A percentile compares a stretch with the other conserved stretches of the same genome.
Conservation (phyloP, 768 basidiomycete species). For the Leucocoprinus birnbaumii region DNA sequence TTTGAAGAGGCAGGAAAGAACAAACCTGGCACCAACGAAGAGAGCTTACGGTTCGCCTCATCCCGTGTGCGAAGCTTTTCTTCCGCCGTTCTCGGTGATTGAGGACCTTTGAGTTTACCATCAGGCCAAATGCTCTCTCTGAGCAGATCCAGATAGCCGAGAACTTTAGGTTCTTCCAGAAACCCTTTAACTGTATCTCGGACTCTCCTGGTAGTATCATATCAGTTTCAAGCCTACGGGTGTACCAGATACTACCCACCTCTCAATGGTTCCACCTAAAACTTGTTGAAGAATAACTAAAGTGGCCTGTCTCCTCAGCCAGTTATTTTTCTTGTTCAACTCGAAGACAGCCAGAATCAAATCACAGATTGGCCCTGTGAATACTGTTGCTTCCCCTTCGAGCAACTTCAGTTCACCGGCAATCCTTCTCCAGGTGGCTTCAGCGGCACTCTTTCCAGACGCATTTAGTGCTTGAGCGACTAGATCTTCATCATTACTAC, state of each 20-base stretch:
- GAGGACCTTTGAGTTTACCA: conserved; percentile 65
- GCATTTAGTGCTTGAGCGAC: conserved; percentile 77
- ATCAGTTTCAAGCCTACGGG: conserved; percentile 12
- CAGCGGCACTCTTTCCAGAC: conserved; percentile 60
- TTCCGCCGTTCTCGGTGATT: conserved; percentile 67
- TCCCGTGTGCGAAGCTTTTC: conserved; percentile 81
- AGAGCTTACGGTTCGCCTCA: conserved; percentile 88
- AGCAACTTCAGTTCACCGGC: conserved; percentile 77
- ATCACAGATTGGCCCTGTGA: conserved; percentile 94
- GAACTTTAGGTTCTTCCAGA: conserved; percentile 66
- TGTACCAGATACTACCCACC: conserved; percentile 45
- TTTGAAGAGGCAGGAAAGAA: background rate
- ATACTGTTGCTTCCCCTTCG: conserved; percentile 85
- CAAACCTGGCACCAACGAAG: conserved; percentile 87
- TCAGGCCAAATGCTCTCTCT: conserved; percentile 82
- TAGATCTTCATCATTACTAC: conserved; percentile 79
- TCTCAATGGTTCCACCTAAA: conserved; percentile 92
- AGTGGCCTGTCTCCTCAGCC: conserved; percentile 93
- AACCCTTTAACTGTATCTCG: conserved; percentile 70
- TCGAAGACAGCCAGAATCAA: conserved; percentile 92
- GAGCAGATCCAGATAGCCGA: conserved; percentile 63
- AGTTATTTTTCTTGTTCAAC: conserved; percentile 93
- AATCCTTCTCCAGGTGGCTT: conserved; percentile 70
- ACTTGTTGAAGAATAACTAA: conserved; percentile 96
- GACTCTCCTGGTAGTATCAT: conserved; percentile 63